phyloP scores from a whole-genome alignment of 805 yeast species.

The Lachancea kluyveri region DNA sequence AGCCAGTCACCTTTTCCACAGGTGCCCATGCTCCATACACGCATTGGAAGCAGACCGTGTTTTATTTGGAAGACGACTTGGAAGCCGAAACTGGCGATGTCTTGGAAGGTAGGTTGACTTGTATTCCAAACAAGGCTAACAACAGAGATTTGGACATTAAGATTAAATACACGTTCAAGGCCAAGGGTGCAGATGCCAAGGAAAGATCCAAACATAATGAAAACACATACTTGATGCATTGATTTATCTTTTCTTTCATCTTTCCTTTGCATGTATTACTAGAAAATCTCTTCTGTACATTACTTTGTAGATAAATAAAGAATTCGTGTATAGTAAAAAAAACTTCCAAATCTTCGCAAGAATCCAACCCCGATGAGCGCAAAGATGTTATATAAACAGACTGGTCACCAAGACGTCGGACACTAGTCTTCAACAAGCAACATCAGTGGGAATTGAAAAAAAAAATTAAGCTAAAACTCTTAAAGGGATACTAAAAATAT shows the following conservation, averaged over 20 bases:
- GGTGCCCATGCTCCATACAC: slow-evolving; percentile 94
- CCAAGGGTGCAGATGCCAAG: slow-evolving; percentile 36
- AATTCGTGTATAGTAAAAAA: too few species aligned
- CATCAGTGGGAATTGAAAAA: too few species aligned
- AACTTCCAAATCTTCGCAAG: too few species aligned
- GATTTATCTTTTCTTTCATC: slow-evolving; percentile 7
- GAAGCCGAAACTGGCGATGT: slow-evolving; percentile 71
- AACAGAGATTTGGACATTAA: slow-evolving; percentile 89
- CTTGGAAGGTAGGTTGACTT: slow-evolving; percentile 63
- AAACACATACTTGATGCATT: slow-evolving; percentile 68
- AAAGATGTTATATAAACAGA: too few species aligned
- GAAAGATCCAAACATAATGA: slow-evolving; percentile 56
- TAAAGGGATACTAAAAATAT: slow-evolving; percentile 1
- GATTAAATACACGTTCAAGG: slow-evolving; percentile 46
- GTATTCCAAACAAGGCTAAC: slow-evolving; percentile 69
- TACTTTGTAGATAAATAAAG: not conserved
- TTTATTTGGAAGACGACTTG: slow-evolving; percentile 78
- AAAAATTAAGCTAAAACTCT: too few species aligned
- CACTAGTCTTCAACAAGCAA: too few species aligned
- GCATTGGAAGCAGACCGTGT: slow-evolving; percentile 98
- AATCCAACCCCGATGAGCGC: too few species aligned
- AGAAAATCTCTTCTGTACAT: not conserved
- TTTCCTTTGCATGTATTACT: not conserved
- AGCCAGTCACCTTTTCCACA: slow-evolving; percentile 71
- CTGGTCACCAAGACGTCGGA: too few species aligned